Evolutionary conservation across 371 early-diverging fungal genomes (phyloP).

Genomic region (Dinochytrium kinnereticum): DNA sequence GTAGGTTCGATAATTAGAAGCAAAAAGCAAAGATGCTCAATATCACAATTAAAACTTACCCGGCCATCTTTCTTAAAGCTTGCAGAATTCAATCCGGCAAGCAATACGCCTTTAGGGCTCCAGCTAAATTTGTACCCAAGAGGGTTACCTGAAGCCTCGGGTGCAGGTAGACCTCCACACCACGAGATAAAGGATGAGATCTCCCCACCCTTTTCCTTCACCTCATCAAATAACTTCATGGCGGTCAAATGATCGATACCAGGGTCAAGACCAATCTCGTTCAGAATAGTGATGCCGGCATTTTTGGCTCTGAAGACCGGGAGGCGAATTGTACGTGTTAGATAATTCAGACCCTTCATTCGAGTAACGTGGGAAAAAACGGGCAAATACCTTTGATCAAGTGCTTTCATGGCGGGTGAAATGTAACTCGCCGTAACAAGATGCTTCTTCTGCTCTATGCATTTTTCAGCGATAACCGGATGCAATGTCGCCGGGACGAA

Average conservation of each 20-base stretch:
- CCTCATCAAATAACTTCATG: slow-evolving; percentile 83
- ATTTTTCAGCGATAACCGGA: slow-evolving; percentile 84
- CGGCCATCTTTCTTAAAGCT: slow-evolving; percentile 87
- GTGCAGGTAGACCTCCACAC: slow-evolving; percentile 99
- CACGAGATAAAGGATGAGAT: slow-evolving; percentile 87
- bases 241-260: slow-evolving; percentile 95
- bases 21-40: background rate
- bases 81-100: slow-evolving; percentile 93
- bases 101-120: slow-evolving; percentile 91
- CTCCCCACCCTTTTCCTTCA: slow-evolving; percentile 52
- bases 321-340: background rate
- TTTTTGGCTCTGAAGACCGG: slow-evolving; percentile 60
- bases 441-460: slow-evolving; percentile 77
- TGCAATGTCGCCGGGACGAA: slow-evolving; percentile 77
- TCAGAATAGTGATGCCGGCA: slow-evolving; percentile 83
- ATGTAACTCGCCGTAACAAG: slow-evolving; percentile 93
- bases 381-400: slow-evolving; percentile 71
- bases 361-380: background rate
- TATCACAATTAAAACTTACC: slow-evolving; percentile 44
- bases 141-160: slow-evolving; percentile 96
- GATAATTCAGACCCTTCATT: too few species aligned
- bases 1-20: too few species aligned
- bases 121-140: slow-evolving; percentile 99
- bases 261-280: slow-evolving; percentile 95
- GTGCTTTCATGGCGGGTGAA: slow-evolving; percentile 83